Evolutionary conservation across 768 basidiomycete species (phyloP), one percentile per base, ranked within the genome.

Genomic region (Hypholoma fasciculare): DNA sequence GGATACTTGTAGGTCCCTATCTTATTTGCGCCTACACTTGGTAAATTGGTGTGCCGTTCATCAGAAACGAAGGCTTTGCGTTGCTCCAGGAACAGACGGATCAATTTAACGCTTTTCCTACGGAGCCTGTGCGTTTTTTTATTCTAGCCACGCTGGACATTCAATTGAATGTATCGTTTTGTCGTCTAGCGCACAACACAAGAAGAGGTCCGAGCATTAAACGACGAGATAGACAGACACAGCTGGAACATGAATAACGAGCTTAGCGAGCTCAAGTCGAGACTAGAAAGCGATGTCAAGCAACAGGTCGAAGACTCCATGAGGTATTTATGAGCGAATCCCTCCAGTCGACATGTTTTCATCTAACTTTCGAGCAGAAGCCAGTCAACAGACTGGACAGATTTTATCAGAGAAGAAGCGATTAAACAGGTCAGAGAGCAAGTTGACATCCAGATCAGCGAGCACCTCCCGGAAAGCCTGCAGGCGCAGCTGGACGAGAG

Each of bases 381-480:
- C 36, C 17, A 37, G 26, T 54, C 54, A 20, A 39, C 23, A n/a
- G 48, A 50, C 11, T 49, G 82, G 47, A 68, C 71, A 38, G 70
- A 73, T 26, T 67, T 76, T 52, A 76, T 85, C 26, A 64, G 64
- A 52, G 65, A 60, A 7, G 80, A 82, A 56, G 68, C 85, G 14
- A 65, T 60, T 14, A 58, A 58, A n/a, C 80, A 84, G 62, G 78
- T 80, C 38, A 71, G 70, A 54, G 70, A 72, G 47, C 72, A 84
- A 60, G 78, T 86, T n/a, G 71, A 78, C 20, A 63, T 59, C 39
- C 83, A 85, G 61, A 79, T 86, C 39, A 62, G 57, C 55, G 74
- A 79, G 20, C 72, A 82, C 61, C 71, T 86, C 50, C 82, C 83
- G 1, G 69, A 81, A 7, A 71, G 78, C 20, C 69, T 86, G 50